phyloP scores from a whole-genome alignment of 257 asterid species.

The Nicotiana tomentosiformis region DNA sequence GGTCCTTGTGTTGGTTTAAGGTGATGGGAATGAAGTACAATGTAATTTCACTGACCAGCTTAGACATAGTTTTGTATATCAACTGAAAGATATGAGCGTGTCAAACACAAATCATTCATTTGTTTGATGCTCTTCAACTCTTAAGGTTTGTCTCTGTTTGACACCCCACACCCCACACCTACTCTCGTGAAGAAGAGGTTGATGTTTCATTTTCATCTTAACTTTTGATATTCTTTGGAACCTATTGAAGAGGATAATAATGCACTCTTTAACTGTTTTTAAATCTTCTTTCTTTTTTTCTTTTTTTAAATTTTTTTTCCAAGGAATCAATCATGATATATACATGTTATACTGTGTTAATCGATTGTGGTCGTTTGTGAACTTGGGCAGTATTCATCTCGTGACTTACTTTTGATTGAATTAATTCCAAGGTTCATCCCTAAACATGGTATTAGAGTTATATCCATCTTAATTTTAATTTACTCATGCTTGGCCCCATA shows the following conservation, averaged over 20 bases:
- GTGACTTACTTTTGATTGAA: too few relatives aligned
- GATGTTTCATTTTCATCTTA: not conserved
- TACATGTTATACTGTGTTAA: too few relatives aligned
- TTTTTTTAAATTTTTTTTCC: too few relatives aligned
- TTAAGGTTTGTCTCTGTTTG: not conserved
- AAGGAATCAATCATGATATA: too few relatives aligned
- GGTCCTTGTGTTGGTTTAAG: slow-evolving; percentile 1
- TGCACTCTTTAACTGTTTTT: not conserved
- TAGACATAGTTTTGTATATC: not conserved
- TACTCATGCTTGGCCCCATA: too few relatives aligned
- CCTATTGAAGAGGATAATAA: not conserved
- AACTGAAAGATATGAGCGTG: not conserved
- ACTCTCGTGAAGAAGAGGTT: not conserved
- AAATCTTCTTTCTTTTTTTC: too few relatives aligned
- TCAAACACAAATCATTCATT: slow-evolving; percentile 2
- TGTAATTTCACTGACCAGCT: not conserved
- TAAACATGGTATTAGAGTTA: too few relatives aligned
- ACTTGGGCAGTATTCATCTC: too few relatives aligned
- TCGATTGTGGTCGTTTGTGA: too few relatives aligned
- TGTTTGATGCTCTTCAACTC: not conserved
- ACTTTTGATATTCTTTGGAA: not conserved
- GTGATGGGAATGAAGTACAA: not conserved
- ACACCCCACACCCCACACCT: not conserved
- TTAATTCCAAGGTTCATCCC: too few relatives aligned
- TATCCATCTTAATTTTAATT: too few relatives aligned